A percentile compares a stretch with the other conserved stretches of the same genome.
Conservation (phyloP, 768 basidiomycete species). For the Cystofilobasidium bisporidii region DNA sequence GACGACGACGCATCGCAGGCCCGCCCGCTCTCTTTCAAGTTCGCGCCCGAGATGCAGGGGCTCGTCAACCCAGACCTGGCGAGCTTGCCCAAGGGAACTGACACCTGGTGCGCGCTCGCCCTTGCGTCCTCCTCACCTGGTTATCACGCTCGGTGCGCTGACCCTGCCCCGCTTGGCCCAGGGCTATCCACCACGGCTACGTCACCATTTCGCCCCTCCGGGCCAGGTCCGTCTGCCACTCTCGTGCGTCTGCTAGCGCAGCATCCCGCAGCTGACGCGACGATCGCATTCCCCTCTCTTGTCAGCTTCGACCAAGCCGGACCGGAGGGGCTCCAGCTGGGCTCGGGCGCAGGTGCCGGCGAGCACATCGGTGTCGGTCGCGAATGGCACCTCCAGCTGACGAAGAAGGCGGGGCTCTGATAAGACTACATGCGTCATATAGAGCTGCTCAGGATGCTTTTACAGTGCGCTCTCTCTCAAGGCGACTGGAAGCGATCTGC, state of each 20-base stretch:
- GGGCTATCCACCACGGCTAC: conserved; percentile 17
- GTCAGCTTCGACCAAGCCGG: conserved; percentile 19
- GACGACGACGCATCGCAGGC: not conserved
- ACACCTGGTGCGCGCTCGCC: conserved; percentile 4
- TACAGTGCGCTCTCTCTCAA: no score
- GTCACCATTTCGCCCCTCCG: conserved; percentile 21
- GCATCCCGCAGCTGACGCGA: no score
- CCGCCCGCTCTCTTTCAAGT: conserved; percentile 6
- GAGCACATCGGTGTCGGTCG: conserved; percentile 10
- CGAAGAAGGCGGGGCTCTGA: not conserved
- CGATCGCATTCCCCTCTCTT: not conserved
- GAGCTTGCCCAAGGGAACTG: conserved; percentile 16
- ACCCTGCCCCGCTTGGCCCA: not conserved
- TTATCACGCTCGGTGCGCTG: no score
- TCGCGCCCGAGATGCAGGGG: conserved; percentile 20
- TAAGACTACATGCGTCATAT: no score
- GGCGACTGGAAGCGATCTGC: no score
- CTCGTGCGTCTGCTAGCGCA: no score
- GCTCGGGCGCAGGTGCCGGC: conserved; percentile 3
- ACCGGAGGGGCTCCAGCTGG: conserved; percentile 8
- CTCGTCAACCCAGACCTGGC: conserved; percentile 17
- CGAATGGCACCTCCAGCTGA: conserved; percentile 19
- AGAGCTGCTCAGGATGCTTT: no score
- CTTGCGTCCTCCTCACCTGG: no score
- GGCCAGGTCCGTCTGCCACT: conserved; percentile 3